Evolutionary conservation across 1,139 yeast genomes (phyloP).

Genomic region (Scheffersomyces insectosa): DNA sequence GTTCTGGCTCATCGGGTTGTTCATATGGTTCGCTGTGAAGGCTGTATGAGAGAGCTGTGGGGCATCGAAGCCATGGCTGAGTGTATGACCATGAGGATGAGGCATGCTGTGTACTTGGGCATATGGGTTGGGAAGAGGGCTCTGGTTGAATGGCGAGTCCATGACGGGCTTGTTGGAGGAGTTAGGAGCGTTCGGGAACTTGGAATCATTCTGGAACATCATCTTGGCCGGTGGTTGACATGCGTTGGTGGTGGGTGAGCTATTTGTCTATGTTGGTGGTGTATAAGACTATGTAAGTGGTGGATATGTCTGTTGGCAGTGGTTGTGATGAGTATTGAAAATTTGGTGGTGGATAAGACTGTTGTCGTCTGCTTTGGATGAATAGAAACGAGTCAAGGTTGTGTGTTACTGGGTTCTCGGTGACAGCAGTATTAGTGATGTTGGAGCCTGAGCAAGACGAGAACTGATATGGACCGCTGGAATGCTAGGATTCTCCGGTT

Average conservation of each 20-base stretch:
- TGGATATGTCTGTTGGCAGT: neutral
- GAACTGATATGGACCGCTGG: too few species aligned
- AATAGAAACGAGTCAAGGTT: too few species aligned
- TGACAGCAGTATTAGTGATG: too few species aligned
- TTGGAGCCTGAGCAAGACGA: too few species aligned
- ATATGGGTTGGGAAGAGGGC: too few species aligned
- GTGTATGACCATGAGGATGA: too few species aligned
- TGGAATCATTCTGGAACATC: constrained; percentile 1
- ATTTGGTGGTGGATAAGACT: too few species aligned
- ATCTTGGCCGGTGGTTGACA: neutral
- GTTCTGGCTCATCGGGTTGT: neutral
- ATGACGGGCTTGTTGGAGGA: neutral
- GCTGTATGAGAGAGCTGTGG: neutral
- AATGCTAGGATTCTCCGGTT: too few species aligned
- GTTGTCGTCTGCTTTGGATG: too few species aligned
- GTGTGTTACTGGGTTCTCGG: too few species aligned
- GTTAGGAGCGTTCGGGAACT: constrained; percentile 1
- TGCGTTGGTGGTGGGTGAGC: neutral
- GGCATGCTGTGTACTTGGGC: too few species aligned
- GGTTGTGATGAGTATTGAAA: too few species aligned
- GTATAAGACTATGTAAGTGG: neutral
- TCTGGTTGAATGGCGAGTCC: neutral
- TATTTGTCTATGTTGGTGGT: neutral
- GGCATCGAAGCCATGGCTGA: neutral
- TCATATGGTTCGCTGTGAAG: neutral